Evolutionary conservation across 2,329 filamentous ascomycete genomes (phyloP), one percentile per base, ranked within the genome.

Genomic region (Pseudogymnoascus sp.): DNA sequence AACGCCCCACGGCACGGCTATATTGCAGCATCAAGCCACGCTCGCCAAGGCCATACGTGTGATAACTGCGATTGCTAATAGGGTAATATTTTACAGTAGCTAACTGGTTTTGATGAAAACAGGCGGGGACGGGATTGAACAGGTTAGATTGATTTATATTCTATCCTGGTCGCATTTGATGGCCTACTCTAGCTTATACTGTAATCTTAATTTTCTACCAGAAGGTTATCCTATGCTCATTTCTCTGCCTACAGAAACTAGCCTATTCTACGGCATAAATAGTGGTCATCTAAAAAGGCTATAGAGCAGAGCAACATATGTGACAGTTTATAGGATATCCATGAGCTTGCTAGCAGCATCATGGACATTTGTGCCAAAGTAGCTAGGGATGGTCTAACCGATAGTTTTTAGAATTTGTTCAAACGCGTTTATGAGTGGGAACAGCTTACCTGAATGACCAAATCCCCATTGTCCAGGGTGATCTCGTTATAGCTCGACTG

Each of bases 401-500:
- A 2, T 18, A 40, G 70, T 25, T 68, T 65, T 31, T 61, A 43
- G 7, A 9, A 43, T 59, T 14, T 7, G 9, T 59, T 14, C 7
- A 28, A 21, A 35, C 38, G 21, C 25, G 31, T 60, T n/a, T 37
- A 7, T 28, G 49, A 3, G 5, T 18, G 18, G 2, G 25, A 5
- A n/a, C 12, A 41, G 67, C 70, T 68, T 72, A 78, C 77, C 76
- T 82, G 80, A n/a, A 85, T 68, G 63, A 80, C 81, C 21, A 83
- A 69, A 31, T 77, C 71, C 1, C 80, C 81, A 40, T 79, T 77
- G 67, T 83, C 80, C 31, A 83, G 63, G 2, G 78, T 71, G 16
- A 71, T 69, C 74, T 84, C 81, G 65, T 65, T 69, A 55, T 68
- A 69, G 12, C 63, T 62, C 25, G 45, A 55, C 16, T 55, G 45